Evolutionary conservation across 1,284 basidiomycete genomes (phyloP), one percentile per base, ranked within the genome.

Genomic region (Ustilago trichophora): DNA sequence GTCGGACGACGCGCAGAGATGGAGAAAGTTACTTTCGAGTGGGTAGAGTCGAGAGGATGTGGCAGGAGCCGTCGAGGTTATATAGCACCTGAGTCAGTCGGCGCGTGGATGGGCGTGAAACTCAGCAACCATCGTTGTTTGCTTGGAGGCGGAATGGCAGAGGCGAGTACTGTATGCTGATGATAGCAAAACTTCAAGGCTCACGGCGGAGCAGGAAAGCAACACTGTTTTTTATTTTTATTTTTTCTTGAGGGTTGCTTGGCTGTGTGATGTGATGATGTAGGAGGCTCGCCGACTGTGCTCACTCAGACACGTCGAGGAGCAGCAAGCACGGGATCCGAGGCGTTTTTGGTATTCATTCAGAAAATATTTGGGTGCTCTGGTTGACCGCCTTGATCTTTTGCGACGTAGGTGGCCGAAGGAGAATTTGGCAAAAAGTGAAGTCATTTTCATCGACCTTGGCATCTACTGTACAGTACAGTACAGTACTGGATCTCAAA

Each of bases 281-380:
- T 51, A 51, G 38, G 33, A 22, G 40, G 40, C 49, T 42, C 40
- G 33, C 49, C 49, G 40, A 36, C 3, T 10, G 29, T 35, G 32
- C 19, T 44, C 31, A 19, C 42, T 22, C 42, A 44, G 19, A 19
- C 40, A 40, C 37, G 12, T 15, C 15, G 24, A 16, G n/a, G n/a
- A n/a, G n/a, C n/a, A n/a, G n/a, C n/a, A n/a, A n/a, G 45, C 45
- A 47, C 34, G 27, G 36, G 46, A 40, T 40, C 36, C 37, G 46
- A 49, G 46, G 31, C 31, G 29, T 15, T n/a, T 29, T 26, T n/a
- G n/a, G 29, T 35, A 22, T n/a, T 44, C 31, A 19, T 29, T 22
- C 42, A 44, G 19, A 29, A 29, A 29, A 29, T 29, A 29, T 8
- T 8, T 8, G 13, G 7, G 27, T 8, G 13, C 7, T 29, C 27